A percentile compares a stretch with the other conserved stretches of the same genome.
Evolutionary conservation across 2,329 filamentous ascomycete species (phyloP).

Genomic region (Paecilomyces sp.): DNA sequence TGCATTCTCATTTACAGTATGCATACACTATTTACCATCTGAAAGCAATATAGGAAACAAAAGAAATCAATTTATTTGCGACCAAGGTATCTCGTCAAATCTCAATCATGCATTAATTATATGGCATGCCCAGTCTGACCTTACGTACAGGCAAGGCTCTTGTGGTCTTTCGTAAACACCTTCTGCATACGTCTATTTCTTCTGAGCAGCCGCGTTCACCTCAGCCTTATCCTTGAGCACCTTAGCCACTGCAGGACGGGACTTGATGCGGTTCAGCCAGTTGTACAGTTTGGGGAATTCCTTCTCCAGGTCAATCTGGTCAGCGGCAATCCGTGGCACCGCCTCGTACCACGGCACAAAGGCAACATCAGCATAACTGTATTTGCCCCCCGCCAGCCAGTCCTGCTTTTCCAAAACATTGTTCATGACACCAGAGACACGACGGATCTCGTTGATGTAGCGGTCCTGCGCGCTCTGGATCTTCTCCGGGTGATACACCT

Average conservation of each 20-base stretch:
- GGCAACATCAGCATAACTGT: constrained; percentile 35
- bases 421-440: constrained; percentile 41
- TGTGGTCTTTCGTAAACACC: not conserved
- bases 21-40: not conserved
- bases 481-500: constrained; percentile 34
- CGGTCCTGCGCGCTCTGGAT: constrained; percentile 36
- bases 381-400: constrained; percentile 38
- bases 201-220: not conserved
- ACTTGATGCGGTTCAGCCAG: constrained; percentile 22
- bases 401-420: constrained; percentile 24
- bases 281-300: constrained; percentile 20
- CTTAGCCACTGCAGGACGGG: constrained; percentile 18
- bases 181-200: not conserved
- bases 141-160: not conserved
- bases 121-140: not conserved
- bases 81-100: not conserved
- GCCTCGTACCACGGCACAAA: constrained; percentile 31
- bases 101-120: not conserved
- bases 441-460: constrained; percentile 38
- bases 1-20: not conserved
- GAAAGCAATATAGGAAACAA: not conserved
- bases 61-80: not conserved
- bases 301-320: constrained; percentile 18
- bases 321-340: constrained; percentile 3
- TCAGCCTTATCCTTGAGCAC: constrained; percentile 9